These are phyloP conservation scores for Candida nemodendra DNA, from an alignment of 805 yeast genomes.

Conservation along the genomic window DNA sequence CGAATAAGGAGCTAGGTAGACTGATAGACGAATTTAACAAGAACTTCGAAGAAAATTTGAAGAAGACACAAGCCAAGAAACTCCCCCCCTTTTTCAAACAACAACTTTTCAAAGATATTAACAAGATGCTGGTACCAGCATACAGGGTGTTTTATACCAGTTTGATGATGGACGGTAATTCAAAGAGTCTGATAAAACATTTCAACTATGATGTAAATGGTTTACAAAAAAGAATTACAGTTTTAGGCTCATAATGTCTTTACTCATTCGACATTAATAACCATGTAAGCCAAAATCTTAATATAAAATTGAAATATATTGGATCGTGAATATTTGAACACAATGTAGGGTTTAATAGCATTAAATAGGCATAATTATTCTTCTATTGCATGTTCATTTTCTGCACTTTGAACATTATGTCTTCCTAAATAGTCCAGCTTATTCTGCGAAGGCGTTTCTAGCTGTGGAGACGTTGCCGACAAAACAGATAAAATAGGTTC, in stretches of 20 bases:
- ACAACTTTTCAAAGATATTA: slow-evolving; percentile 68
- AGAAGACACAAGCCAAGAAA: slow-evolving; percentile 54
- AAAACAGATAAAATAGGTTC: slow-evolving; percentile 24
- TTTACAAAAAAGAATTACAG: slow-evolving; percentile 34
- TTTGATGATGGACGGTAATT: slow-evolving; percentile 64
- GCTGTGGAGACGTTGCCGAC: slow-evolving; percentile 5
- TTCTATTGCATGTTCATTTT: slow-evolving; percentile 13
- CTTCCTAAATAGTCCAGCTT: slow-evolving; percentile 5
- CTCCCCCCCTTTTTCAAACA: slow-evolving; percentile 45
- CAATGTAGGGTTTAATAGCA: neutral
- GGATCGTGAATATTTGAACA: no score
- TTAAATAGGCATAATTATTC: slow-evolving; percentile 1
- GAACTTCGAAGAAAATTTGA: slow-evolving; percentile 75
- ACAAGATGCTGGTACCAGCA: slow-evolving; percentile 69
- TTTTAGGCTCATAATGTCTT: slow-evolving; percentile 14
- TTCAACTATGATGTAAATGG: slow-evolving; percentile 59
- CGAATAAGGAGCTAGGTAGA: slow-evolving; percentile 82
- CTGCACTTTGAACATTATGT: slow-evolving; percentile 1
- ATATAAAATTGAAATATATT: no score
- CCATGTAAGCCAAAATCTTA: no score
- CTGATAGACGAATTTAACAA: slow-evolving; percentile 61
- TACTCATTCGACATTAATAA: no score
- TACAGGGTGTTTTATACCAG: slow-evolving; percentile 84
- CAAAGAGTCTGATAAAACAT: slow-evolving; percentile 69
- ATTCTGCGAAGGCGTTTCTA: neutral